Base-by-base conservation (phyloP, 139 green algal species). In the Diplosphaera chodatii region DNA sequence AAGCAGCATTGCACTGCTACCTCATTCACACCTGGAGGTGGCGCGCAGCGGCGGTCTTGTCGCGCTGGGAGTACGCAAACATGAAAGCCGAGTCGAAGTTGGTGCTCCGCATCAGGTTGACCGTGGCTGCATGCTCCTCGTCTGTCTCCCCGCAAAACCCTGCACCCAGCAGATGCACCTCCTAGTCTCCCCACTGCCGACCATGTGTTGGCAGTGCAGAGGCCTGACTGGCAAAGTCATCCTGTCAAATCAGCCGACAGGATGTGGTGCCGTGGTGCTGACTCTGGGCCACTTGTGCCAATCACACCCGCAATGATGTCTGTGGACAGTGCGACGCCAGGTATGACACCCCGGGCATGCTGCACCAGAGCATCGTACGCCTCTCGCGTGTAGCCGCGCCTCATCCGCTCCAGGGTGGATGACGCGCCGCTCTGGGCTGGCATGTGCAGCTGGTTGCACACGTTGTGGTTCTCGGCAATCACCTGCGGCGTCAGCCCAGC, bases 61-160 rank as follows among this genome's bases (percentile, higher is more conserved):
- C 85, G 1, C 92, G 79, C 55, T 84, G 27, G 31, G 72, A 87
- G 87, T 97, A 97, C 23, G 87, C 85, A 78, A 96, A 97, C 74
- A 97, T 74, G 74, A 94, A 97, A 6, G 86, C 92, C 68, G 87
- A 78, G 40, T 96, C 89, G 72, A 89, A 97, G 18, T 73, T 71
- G 0, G 83, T 76, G 25, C 5, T 40, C 3, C 40, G 59, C 81
- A 98, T 77, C 21, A 98, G 80, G 32, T 87, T 80, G 64, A 97
- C 33, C 16, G 88, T 97, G 28, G 84, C 81, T 5, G 37, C 33
- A 34, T 97, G 91, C 48, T 98, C 93, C 23, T 84, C 86, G 48
- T 95, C 90, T 1, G 82, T 95, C 74, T 98, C 93, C 0, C 88
- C 89, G 67, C 91, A 96, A 77, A 97, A 98, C 16, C 93, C 90